Evolutionary conservation across 768 basidiomycete genomes (phyloP).

Genomic region (Boletus reticuloceps): DNA sequence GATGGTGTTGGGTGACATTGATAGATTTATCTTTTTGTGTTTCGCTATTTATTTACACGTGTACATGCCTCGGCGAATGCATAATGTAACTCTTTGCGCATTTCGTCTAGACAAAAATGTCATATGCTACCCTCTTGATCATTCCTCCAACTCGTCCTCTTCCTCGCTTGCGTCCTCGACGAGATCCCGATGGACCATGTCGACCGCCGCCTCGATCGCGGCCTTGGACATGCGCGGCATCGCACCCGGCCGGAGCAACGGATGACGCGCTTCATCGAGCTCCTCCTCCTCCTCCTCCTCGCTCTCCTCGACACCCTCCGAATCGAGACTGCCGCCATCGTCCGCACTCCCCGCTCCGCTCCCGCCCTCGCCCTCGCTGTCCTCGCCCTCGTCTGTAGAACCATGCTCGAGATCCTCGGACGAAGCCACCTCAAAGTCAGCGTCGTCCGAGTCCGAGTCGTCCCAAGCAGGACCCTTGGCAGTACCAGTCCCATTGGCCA

Average conservation of each 20-base stretch:
- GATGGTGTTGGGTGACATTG: too few species aligned
- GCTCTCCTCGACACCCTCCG: conserved; percentile 32
- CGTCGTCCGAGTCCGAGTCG: conserved; percentile 35
- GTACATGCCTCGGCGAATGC: background rate
- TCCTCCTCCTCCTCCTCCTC: conserved; percentile 43
- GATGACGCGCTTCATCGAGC: conserved; percentile 56
- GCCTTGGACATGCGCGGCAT: conserved; percentile 69
- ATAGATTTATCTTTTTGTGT: too few species aligned
- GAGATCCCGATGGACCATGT: conserved; percentile 57
- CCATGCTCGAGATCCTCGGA: conserved; percentile 48
- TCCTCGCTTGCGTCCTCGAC: conserved; percentile 33
- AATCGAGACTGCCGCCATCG: conserved; percentile 30
- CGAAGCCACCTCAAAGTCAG: conserved; percentile 33
- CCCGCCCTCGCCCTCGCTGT: conserved; percentile 12
- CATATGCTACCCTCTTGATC: conserved; percentile 8
- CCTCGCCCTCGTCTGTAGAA: conserved; percentile 31
- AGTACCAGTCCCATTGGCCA: conserved; percentile 4
- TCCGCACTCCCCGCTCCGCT: conserved; percentile 16
- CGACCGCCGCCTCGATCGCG: conserved; percentile 62
- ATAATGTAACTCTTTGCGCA: background rate
- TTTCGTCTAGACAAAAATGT: background rate
- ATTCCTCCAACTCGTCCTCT: conserved; percentile 53
- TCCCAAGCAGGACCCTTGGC: conserved; percentile 30
- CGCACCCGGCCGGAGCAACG: conserved; percentile 61
- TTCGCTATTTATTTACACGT: too few species aligned